A percentile compares a stretch with the other conserved stretches of the same genome.
phyloP scores from a whole-genome alignment of 1,139 yeast genomes.

The Magnusiomyces paraingens region DNA sequence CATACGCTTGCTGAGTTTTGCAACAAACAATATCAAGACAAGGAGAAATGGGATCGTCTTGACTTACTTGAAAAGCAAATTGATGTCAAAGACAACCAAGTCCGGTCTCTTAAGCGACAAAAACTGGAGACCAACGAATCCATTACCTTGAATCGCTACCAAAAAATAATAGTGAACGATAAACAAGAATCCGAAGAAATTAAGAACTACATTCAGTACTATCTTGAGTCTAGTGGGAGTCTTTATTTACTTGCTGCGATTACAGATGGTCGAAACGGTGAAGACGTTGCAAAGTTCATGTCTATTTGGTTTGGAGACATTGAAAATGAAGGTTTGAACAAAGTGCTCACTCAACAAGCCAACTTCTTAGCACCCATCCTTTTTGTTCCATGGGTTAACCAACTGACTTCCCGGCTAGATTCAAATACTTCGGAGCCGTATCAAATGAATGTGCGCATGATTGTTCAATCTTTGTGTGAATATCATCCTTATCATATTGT shows the following conservation, averaged over 20 bases:
- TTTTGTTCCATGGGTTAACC: slow-evolving; percentile 77
- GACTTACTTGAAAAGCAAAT: slow-evolving; percentile 29
- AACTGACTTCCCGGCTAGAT: slow-evolving; percentile 66
- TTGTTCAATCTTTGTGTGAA: slow-evolving; percentile 47
- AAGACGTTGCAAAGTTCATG: slow-evolving; percentile 68
- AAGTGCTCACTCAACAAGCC: slow-evolving; percentile 43
- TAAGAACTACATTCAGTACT: slow-evolving; percentile 36
- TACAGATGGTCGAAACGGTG: slow-evolving; percentile 42
- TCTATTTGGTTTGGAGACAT: slow-evolving; percentile 78
- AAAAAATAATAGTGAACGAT: slow-evolving; percentile 44
- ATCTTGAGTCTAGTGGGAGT: slow-evolving; percentile 51
- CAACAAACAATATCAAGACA: slow-evolving; percentile 52
- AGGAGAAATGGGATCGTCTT: slow-evolving; percentile 35
- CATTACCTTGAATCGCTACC: neutral
- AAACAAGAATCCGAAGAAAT: slow-evolving; percentile 40
- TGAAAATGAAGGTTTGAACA: slow-evolving; percentile 25
- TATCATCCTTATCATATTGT: slow-evolving; percentile 75
- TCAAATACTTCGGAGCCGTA: slow-evolving; percentile 33
- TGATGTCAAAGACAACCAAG: slow-evolving; percentile 13
- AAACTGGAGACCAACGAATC: slow-evolving; percentile 17
- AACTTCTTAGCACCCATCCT: slow-evolving; percentile 35
- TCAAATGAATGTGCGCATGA: slow-evolving; percentile 46
- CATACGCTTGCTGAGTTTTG: slow-evolving; percentile 70
- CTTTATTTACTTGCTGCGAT: slow-evolving; percentile 54
- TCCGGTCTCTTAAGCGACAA: slow-evolving; percentile 25